A percentile compares a stretch with the other conserved stretches of the same genome.
Conservation (phyloP, 768 basidiomycete species). For the Tricholoma flavovirens region DNA sequence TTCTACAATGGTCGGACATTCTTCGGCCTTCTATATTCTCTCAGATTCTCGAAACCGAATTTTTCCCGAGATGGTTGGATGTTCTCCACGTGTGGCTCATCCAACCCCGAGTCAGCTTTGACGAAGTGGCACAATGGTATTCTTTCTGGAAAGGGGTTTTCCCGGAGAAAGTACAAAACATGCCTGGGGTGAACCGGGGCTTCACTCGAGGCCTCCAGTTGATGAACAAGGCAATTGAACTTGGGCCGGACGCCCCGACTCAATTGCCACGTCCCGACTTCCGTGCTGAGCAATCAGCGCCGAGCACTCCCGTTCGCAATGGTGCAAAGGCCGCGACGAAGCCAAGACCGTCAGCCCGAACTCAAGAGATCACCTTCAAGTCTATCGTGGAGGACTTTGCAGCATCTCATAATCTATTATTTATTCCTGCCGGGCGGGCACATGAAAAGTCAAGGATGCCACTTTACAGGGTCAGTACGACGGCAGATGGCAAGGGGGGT, state of each 20-base stretch:
- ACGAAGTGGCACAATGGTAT: constrained; percentile 93
- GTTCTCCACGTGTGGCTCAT: constrained; percentile 89
- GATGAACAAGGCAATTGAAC: constrained; percentile 90
- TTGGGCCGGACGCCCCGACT: constrained; percentile 72
- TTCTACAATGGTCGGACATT: constrained; percentile 71
- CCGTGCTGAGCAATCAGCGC: constrained; percentile 36
- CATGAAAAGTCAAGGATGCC: constrained; percentile 88
- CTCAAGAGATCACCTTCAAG: constrained; percentile 87
- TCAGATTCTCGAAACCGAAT: constrained; percentile 83
- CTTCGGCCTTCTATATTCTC: constrained; percentile 73
- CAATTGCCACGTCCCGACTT: constrained; percentile 66
- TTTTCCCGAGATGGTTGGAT: constrained; percentile 97
- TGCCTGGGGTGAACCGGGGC: constrained; percentile 65
- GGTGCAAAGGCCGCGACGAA: constrained; percentile 28
- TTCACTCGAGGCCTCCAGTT: constrained; percentile 87
- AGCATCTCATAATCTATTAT: constrained; percentile 78
- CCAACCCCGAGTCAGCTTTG: constrained; percentile 82
- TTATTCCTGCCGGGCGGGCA: constrained; percentile 81
- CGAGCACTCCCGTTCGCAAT: constrained; percentile 22
- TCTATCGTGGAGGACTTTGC: constrained; percentile 90
- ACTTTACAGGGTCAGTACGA: constrained; percentile 74
- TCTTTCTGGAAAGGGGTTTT: constrained; percentile 82
- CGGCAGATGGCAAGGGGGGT: constrained; percentile 80
- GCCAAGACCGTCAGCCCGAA: constrained; percentile 41
- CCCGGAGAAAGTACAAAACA: constrained; percentile 59